Evolutionary conservation across 2,329 filamentous ascomycete species (phyloP), one percentile per base, ranked within the genome.

Genomic region (Rosellinia necatrix): DNA sequence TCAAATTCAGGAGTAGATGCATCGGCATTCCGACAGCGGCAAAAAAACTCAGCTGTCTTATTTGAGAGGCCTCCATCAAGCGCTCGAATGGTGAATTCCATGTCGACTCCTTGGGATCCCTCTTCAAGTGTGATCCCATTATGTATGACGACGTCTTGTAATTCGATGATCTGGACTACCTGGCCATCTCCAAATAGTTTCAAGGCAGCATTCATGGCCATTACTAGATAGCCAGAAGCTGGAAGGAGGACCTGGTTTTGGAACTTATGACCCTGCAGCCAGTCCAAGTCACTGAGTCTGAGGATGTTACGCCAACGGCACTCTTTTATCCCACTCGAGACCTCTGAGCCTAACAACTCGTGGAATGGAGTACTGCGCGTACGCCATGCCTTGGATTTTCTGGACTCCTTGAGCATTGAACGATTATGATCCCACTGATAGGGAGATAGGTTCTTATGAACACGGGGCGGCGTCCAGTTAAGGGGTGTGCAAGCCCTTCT

Each of bases 231-330:
- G 0, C 51, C 63, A 6, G 63, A 46, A 3, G 58, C 60, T 3
- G 64, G 64, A 32, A 64, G 61, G 3, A 63, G 42, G 2, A 48
- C 43, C 21, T 61, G 48, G 12, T 40, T 35, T 19, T 63, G 49
- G 6, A 66, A n/a, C 3, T n/a, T 10, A 24, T 66, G 64, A 4
- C 53, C 49, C 0, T 6, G 4, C 1, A 66, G 10, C 62, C 64
- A 66, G 0, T 25, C 19, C 7, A 62, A n/a, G 12, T 63, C 57
- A 2, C 9, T 32, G 0, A 44, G 22, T 1, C 35, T 30, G 1
- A 66, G 13, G 2, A 62, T 4, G 13, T 64, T 27, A 1, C 42
- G 37, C 62, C 61, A 66, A 3, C 29, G 15, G 27, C 52, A 10
- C 4, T 58, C 19, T 0, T 49, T 22, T 6, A 4, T 9, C n/a